Percentiles rank a stretch among this genome's conserved stretches.
phyloP scores from a whole-genome alignment of 257 asterid species.

The Haberlea rhodopensis region DNA sequence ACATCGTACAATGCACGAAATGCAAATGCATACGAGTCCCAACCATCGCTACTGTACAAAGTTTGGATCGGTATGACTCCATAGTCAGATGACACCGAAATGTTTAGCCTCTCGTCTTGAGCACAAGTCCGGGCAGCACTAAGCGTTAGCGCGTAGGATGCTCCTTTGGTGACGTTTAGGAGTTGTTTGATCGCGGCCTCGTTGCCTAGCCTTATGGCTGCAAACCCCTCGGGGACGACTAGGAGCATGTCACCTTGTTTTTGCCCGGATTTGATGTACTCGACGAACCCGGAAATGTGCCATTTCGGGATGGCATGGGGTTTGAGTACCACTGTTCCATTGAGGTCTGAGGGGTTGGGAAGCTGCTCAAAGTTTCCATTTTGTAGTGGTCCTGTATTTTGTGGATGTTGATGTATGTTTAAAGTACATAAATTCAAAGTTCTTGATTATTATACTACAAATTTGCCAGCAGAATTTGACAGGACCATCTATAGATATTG shows the following conservation, averaged over 20 bases:
- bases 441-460: too few relatives aligned
- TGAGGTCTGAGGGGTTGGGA: constrained; percentile 52
- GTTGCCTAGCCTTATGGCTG: constrained; percentile 84
- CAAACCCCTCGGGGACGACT: constrained; percentile 88
- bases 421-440: not conserved
- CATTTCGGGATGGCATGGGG: constrained; percentile 72
- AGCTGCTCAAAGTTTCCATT: constrained; percentile 86
- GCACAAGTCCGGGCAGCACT: constrained; percentile 95
- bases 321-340: constrained; percentile 60
- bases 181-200: constrained; percentile 82
- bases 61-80: constrained; percentile 85
- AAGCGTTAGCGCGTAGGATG: constrained; percentile 77
- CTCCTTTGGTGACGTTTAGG: constrained; percentile 64
- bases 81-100: constrained; percentile 72
- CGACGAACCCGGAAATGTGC: constrained; percentile 72
- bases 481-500: not conserved
- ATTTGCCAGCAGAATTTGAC: not conserved
- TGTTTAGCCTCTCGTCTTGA: constrained; percentile 74
- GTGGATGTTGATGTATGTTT: not conserved
- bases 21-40: constrained; percentile 97
- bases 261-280: constrained; percentile 88
- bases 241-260: constrained; percentile 93
- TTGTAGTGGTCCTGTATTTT: constrained; percentile 56
- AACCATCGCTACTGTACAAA: constrained; percentile 82
- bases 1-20: constrained; percentile 40